phyloP scores from a whole-genome alignment of 192 early-diverging fungal genomes.

The Coemansia sp. region DNA sequence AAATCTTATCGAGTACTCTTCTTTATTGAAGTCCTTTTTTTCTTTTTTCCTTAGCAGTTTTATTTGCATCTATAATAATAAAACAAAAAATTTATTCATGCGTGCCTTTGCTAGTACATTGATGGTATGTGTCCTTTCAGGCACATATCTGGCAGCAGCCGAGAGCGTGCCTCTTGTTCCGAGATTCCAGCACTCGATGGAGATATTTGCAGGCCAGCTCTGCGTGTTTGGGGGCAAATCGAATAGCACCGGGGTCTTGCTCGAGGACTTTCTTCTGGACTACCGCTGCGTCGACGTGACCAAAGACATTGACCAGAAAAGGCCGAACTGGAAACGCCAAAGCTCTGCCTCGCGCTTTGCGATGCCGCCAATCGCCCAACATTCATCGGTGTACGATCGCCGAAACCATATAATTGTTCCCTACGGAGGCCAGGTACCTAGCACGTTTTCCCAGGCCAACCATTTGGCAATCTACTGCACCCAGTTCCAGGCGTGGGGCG shows the following conservation, averaged over 20 bases:
- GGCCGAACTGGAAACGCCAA: conserved; percentile 30
- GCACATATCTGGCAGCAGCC: neutral
- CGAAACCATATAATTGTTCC: conserved; percentile 38
- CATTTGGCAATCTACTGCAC: conserved; percentile 33
- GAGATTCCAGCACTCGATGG: conserved; percentile 47
- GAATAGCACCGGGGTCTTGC: conserved; percentile 4
- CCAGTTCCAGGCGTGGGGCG: conserved; percentile 44
- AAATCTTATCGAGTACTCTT: too few species aligned
- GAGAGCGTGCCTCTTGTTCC: conserved; percentile 16
- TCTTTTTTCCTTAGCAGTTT: too few species aligned
- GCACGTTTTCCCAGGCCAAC: conserved; percentile 31
- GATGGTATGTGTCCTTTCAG: neutral
- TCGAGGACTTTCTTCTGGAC: conserved; percentile 34
- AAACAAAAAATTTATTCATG: too few species aligned
- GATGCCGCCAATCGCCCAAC: conserved; percentile 50
- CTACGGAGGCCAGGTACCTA: conserved; percentile 37
- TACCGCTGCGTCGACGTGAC: conserved; percentile 43
- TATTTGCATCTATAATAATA: too few species aligned
- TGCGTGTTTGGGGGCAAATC: conserved; percentile 47
- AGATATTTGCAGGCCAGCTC: conserved; percentile 40
- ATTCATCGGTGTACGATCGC: conserved; percentile 43
- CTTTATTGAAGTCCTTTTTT: too few species aligned
- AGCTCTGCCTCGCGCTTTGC: conserved; percentile 46
- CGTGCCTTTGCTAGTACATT: neutral
- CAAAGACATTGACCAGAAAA: conserved; percentile 18